Conservation (phyloP, 768 basidiomycete species). For the Crassisporium funariophilum region DNA sequence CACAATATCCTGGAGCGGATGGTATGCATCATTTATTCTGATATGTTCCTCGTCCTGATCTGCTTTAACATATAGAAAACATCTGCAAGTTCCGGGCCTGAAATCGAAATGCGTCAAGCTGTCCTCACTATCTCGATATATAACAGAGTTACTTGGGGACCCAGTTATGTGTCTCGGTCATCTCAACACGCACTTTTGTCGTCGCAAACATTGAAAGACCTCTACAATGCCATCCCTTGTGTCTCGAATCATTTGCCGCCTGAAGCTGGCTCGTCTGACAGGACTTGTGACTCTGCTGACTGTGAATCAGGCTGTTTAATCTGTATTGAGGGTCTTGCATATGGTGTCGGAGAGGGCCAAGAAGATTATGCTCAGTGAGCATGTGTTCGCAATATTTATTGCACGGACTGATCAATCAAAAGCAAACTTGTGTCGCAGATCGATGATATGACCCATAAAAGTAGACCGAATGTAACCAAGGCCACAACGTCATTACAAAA, state of each 20-base stretch:
- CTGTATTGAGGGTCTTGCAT: constrained; percentile 61
- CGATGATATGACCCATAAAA: constrained; percentile 30
- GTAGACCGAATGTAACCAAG: constrained; percentile 30
- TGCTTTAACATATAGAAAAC: constrained; percentile 26
- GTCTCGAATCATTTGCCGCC: constrained; percentile 53
- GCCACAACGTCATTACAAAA: constrained; percentile 47
- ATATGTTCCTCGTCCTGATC: background rate
- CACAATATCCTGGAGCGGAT: constrained; percentile 54
- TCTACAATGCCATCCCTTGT: constrained; percentile 64
- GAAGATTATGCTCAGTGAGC: constrained; percentile 59
- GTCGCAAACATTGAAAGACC: constrained; percentile 71
- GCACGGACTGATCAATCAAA: constrained; percentile 5
- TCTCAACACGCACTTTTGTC: constrained; percentile 72
- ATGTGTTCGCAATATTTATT: background rate
- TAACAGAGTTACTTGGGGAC: constrained; percentile 61
- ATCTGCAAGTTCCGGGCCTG: constrained; percentile 22
- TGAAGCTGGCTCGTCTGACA: constrained; percentile 29
- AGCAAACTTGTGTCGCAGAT: constrained; percentile 53
- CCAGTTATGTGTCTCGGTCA: constrained; percentile 56
- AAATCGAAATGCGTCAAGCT: constrained; percentile 35
- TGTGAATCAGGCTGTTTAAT: constrained; percentile 46
- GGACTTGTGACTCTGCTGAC: background rate
- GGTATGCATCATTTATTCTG: constrained; percentile 31
- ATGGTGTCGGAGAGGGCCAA: constrained; percentile 52
- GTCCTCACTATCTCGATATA: constrained; percentile 64